A percentile compares a stretch with the other conserved stretches of the same genome.
phyloP scores from a whole-genome alignment of 2,329 filamentous ascomycete species.

The Colletotrichum neosansevieriae region DNA sequence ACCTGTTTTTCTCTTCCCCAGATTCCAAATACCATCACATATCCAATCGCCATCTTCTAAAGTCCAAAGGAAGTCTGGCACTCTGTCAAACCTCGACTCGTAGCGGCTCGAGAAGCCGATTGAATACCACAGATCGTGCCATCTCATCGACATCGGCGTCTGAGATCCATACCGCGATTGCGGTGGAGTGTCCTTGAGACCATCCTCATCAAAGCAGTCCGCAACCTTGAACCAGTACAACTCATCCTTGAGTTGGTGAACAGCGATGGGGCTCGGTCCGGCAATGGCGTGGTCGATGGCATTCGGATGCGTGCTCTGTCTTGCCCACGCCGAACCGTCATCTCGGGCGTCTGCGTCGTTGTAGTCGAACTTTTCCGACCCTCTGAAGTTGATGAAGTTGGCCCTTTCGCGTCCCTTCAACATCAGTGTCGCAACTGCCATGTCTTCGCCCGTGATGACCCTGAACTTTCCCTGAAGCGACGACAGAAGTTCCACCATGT shows the following conservation, averaged over 20 bases:
- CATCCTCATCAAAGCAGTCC: constrained; percentile 46
- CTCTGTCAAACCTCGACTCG: constrained; percentile 42
- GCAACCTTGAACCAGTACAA: constrained; percentile 46
- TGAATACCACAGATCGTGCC: constrained; percentile 45
- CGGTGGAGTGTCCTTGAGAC: constrained; percentile 42
- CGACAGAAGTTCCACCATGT: constrained; percentile 47
- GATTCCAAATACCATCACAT: constrained; percentile 46
- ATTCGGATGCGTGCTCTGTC: constrained; percentile 43
- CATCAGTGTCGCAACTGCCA: constrained; percentile 47
- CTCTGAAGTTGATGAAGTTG: constrained; percentile 47
- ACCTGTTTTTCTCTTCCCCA: constrained; percentile 42
- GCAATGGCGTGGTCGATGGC: constrained; percentile 45
- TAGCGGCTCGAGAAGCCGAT: constrained; percentile 41
- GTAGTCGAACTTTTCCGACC: constrained; percentile 49
- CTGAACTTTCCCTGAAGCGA: constrained; percentile 44
- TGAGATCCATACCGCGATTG: constrained; percentile 24
- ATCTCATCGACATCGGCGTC: constrained; percentile 37
- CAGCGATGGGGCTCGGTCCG: constrained; percentile 43
- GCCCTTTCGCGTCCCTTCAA: constrained; percentile 44
- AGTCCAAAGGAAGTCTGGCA: constrained; percentile 43
- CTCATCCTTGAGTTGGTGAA: constrained; percentile 47
- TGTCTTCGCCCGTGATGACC: constrained; percentile 48
- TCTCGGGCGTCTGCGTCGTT: constrained; percentile 45
- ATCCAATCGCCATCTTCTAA: constrained; percentile 42
- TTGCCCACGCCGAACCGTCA: constrained; percentile 48